Evolutionary conservation across 805 yeast genomes (phyloP), one percentile per base, ranked within the genome.

Genomic region (Candida oleophila): DNA sequence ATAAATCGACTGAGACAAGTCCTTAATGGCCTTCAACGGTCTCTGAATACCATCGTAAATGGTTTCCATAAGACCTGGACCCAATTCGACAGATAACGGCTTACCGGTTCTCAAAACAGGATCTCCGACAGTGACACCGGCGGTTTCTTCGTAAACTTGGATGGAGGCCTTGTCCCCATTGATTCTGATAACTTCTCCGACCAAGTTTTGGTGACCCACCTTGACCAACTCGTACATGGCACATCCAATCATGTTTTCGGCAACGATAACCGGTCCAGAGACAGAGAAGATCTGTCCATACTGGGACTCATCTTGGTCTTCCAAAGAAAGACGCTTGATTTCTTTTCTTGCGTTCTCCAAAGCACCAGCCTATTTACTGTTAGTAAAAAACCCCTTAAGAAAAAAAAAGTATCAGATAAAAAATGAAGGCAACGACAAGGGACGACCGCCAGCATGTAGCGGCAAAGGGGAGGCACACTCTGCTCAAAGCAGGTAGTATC

Each of bases 11-110:
- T 91, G 85, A 20, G 97, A 85, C 43, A 69, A 65, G 54, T 91
- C 96, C 66, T 85, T 87, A 64, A 94, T 94, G 41, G 96, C 89
- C 70, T 88, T 88, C 69, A 94, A 81, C 39, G 99, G 99, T 77
- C 99, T 89, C 76, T 94, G 99, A 69, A 94, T 94, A 78, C 99
- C 99, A 71, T 94, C 99, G 66, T 94, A 94, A 66, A 94, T 94
- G 57, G 96, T 94, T 74, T 94, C 99, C 96, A 94, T 91, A 61
- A 94, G 80, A 68, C 99, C 99, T 25, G 99, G 99, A 65, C 99
- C 99, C 66, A 94, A 78, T 74, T 94, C 99, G 45, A 94, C 99
- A 44, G 97, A 90, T 58, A 94, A 78, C n/a, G 99, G 99, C 71
- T 94, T 90, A 54, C 99, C 99, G 4, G 99, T 94, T 76, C 99